Conservation (phyloP, 2,329 filamentous ascomycete species). For the Diaporthe sp. region DNA sequence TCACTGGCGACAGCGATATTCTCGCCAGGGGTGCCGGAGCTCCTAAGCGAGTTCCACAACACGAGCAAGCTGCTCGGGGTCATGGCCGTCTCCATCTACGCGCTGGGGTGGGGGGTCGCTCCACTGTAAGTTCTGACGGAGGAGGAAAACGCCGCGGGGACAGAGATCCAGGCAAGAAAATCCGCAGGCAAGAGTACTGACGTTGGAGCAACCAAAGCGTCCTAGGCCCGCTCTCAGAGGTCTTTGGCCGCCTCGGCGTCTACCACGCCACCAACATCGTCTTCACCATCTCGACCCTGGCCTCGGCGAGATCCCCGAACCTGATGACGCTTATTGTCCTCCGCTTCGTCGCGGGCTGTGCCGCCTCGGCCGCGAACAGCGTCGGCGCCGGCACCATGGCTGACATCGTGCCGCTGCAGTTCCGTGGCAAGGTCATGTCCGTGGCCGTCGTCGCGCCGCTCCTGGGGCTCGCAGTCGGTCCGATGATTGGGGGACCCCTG, state of each 20-base stretch:
- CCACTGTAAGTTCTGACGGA: constrained; percentile 53
- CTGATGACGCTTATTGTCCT: constrained; percentile 60
- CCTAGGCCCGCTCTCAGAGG: constrained; percentile 61
- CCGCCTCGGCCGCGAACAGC: constrained; percentile 65
- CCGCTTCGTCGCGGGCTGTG: constrained; percentile 65
- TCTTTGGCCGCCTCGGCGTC: constrained; percentile 56
- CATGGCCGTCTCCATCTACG: constrained; percentile 77
- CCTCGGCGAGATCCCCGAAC: constrained; percentile 54
- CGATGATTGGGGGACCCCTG: constrained; percentile 69
- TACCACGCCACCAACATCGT: constrained; percentile 57
- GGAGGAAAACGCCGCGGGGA: neutral
- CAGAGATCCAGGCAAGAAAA: neutral
- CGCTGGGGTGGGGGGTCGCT: constrained; percentile 73
- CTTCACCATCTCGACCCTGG: constrained; percentile 55
- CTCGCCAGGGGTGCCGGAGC: constrained; percentile 73
- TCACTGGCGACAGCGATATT: constrained; percentile 62
- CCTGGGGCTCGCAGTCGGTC: constrained; percentile 54
- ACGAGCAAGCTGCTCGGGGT: constrained; percentile 66
- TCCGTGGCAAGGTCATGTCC: constrained; percentile 60
- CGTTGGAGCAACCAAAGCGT: neutral
- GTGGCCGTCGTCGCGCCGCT: constrained; percentile 69
- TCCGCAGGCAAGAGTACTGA: no score
- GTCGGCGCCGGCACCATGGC: constrained; percentile 66
- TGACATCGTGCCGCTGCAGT: constrained; percentile 50
- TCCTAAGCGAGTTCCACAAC: constrained; percentile 73